phyloP scores from a whole-genome alignment of 768 basidiomycete genomes.

The Mycena chlorophos region DNA sequence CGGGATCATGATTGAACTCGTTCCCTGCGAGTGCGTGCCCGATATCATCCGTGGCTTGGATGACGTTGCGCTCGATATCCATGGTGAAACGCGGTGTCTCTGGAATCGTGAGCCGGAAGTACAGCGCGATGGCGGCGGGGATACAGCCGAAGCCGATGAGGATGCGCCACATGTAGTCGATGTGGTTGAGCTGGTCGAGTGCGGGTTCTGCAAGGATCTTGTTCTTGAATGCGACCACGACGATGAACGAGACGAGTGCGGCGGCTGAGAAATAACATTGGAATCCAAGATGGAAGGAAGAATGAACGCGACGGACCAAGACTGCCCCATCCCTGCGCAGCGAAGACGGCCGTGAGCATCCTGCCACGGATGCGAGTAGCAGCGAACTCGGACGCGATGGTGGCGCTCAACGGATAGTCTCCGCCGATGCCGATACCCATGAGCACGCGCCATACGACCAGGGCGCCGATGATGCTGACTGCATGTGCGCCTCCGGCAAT shows the following conservation, averaged over 20 bases:
- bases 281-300: neutral
- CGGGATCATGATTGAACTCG: constrained; percentile 49
- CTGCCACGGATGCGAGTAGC: constrained; percentile 74
- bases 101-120: constrained; percentile 91
- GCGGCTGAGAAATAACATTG: constrained; percentile 57
- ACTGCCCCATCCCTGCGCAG: constrained; percentile 86
- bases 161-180: constrained; percentile 85
- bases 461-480: constrained; percentile 69
- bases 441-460: constrained; percentile 84
- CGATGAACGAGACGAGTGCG: constrained; percentile 62
- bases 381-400: constrained; percentile 89
- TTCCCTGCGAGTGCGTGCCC: constrained; percentile 60
- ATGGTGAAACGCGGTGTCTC: constrained; percentile 91
- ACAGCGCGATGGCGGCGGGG: constrained; percentile 78
- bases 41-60: constrained; percentile 74
- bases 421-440: constrained; percentile 87
- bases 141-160: constrained; percentile 87
- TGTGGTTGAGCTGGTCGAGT: constrained; percentile 39
- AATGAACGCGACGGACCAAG: constrained; percentile 51
- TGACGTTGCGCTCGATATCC: constrained; percentile 86
- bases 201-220: constrained; percentile 46
- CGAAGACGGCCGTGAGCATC: constrained; percentile 88
- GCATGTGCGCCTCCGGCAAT: constrained; percentile 67
- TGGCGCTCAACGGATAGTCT: constrained; percentile 83
- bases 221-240: constrained; percentile 68